Evolutionary conservation across 1,284 basidiomycete genomes (phyloP).

Genomic region (Ustilago trichophora): DNA sequence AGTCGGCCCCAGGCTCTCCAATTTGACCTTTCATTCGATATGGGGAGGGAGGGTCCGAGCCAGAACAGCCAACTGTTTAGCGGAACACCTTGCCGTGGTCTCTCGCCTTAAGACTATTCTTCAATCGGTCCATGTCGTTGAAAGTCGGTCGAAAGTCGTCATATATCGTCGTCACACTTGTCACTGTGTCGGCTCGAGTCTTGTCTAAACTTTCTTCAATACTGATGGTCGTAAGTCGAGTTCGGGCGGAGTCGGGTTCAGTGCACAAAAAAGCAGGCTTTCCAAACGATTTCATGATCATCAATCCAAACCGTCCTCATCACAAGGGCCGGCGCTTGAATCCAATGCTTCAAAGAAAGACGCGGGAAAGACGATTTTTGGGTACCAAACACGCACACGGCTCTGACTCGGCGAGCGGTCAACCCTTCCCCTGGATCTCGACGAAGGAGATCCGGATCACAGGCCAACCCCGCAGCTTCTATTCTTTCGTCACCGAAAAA

Average conservation of each 20-base stretch:
- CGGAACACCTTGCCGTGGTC: no score
- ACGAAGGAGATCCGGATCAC: conserved; percentile 49
- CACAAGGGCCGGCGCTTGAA: conserved; percentile 12
- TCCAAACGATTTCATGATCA: conserved; percentile 32
- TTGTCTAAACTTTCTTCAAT: no score
- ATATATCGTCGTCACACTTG: conserved; percentile 17
- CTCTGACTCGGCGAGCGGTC: conserved; percentile 51
- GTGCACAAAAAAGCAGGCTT: conserved; percentile 38
- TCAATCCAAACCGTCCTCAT: conserved; percentile 15
- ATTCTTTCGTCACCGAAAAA: no score
- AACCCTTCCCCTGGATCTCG: conserved; percentile 47
- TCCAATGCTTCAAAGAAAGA: conserved; percentile 33
- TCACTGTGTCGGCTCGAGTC: no score
- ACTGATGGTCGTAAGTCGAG: conserved; percentile 11
- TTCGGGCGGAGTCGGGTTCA: conserved; percentile 24
- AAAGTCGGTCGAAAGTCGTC: conserved; percentile 7
- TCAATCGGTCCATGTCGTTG: conserved; percentile 16
- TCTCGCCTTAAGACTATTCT: no score
- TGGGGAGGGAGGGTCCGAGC: conserved; percentile 40
- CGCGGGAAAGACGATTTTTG: conserved; percentile 33
- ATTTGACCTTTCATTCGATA: conserved; percentile 41
- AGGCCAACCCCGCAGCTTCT: conserved; percentile 49
- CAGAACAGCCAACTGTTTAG: conserved; percentile 47
- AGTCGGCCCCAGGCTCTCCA: conserved; percentile 45
- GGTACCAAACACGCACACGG: conserved; percentile 47